Evolutionary conservation across 257 asterid species (phyloP).

Genomic region (Nicotiana sylvestris): DNA sequence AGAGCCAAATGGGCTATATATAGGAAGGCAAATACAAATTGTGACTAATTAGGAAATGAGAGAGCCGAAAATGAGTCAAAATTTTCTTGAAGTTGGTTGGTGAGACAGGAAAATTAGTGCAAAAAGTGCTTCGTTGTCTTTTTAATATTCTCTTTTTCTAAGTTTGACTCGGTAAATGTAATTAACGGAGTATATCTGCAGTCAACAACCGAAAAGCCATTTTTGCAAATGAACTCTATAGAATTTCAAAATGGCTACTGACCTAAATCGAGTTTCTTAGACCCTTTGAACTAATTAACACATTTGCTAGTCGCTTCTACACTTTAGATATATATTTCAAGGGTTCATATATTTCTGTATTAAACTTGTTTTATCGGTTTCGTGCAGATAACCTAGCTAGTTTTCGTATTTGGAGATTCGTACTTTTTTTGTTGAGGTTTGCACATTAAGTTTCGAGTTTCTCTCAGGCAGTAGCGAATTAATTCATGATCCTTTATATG

Average conservation of each 20-base stretch:
- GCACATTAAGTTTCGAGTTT: background rate
- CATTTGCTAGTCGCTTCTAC: background rate
- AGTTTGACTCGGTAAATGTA: background rate
- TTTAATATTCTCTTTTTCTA: background rate
- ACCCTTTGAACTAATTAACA: background rate
- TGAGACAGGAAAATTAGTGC: background rate
- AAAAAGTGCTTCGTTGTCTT: background rate
- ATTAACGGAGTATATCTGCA: background rate
- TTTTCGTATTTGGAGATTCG: background rate
- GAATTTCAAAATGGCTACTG: background rate
- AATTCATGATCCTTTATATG: background rate
- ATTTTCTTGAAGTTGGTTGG: conserved; percentile 12
- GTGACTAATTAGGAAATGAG: background rate
- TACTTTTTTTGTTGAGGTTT: background rate
- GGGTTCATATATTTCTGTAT: background rate
- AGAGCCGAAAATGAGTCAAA: background rate
- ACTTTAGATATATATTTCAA: background rate
- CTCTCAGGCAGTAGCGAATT: background rate
- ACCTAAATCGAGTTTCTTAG: background rate
- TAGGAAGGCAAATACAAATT: background rate
- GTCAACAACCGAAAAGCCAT: background rate
- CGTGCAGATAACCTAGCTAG: background rate
- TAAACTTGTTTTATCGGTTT: background rate
- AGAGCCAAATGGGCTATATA: background rate
- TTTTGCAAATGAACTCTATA: no score